These are phyloP conservation scores for Centaurea solstitialis DNA, from an alignment of 129 eudicot genomes.

Conservation along the genomic window DNA sequence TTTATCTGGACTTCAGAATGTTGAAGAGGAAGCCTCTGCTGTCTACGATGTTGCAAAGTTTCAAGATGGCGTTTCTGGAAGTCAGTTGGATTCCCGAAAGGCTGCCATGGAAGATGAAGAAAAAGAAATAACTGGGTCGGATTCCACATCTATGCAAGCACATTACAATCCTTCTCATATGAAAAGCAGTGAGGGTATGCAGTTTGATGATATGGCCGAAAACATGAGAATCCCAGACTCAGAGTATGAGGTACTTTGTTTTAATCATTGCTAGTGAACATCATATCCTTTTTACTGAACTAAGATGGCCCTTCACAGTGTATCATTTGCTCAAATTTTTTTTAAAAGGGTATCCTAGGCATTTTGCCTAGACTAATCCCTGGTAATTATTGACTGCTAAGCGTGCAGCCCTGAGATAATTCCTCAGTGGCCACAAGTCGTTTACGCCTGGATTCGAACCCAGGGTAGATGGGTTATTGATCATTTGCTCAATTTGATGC, in stretches of 20 bases:
- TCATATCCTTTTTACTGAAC: neutral
- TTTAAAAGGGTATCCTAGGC: too few species aligned
- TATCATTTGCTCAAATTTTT: neutral
- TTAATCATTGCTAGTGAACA: neutral
- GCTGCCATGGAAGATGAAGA: constrained; percentile 44
- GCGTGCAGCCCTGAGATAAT: too few species aligned
- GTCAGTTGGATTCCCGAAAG: constrained; percentile 38
- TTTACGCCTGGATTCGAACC: too few species aligned
- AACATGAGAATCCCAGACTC: constrained; percentile 57
- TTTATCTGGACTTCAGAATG: constrained; percentile 57
- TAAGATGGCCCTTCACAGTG: neutral
- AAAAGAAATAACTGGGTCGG: constrained; percentile 28
- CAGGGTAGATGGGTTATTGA: too few species aligned
- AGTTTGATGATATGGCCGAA: constrained; percentile 54
- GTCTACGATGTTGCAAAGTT: constrained; percentile 45
- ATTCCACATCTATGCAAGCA: constrained; percentile 40
- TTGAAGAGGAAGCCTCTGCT: constrained; percentile 50
- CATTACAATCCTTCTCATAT: constrained; percentile 50
- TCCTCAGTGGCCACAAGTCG: too few species aligned
- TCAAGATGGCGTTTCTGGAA: constrained; percentile 39
- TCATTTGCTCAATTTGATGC: constrained; percentile 12
- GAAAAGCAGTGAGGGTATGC: constrained; percentile 53
- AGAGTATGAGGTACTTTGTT: constrained; percentile 67
- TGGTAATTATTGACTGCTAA: too few species aligned
- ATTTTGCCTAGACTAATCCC: too few species aligned